Evolutionary conservation across 805 yeast species (phyloP), one percentile per base, ranked within the genome.

Genomic region (Candida nanaspora): DNA sequence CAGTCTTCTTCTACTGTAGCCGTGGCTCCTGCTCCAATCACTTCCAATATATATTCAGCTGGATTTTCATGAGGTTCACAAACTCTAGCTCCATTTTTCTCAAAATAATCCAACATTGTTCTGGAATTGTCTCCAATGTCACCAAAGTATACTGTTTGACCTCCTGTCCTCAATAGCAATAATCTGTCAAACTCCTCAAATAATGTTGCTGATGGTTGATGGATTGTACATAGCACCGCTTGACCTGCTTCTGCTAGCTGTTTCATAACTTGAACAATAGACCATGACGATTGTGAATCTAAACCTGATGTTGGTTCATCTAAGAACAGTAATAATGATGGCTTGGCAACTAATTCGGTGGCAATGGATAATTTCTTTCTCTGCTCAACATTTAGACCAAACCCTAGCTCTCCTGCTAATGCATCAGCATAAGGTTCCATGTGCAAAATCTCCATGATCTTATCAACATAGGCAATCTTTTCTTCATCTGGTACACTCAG

Each of bases 11-110:
- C 53, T 15, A 72, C 74, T 40, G 64, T 53, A 3, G 86, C 81
- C 23, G 86, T 81, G 3, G 91, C 87, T 55, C 86, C 89, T 27
- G 91, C 89, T 45, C 91, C 91, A 58, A 84, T 80, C 42, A 77
- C 77, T 46, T 80, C 80, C 50, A 82, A 63, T 61, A 82, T 78
- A 65, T 81, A 82, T 59, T 82, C 89, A 27, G 88, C 88, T 20
- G 89, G 88, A 48, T 82, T 82, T 41, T 79, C 87, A 29, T 65
- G 61, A 11, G 59, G 59, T 27, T 65, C 69, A 66, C 93, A 84
- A 40, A 72, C 69, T 44, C 80, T 74, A 32, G 89, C 87, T 28
- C 95, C 78, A 46, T 69, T 52, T 15, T 51, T 53, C 51, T 71
- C 77, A 47, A 74, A 73, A 52, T 74, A 73, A 37, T 67, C 53